These are phyloP conservation scores for Mycena latifolia DNA, from an alignment of 768 basidiomycete species.

Conservation along the genomic window DNA sequence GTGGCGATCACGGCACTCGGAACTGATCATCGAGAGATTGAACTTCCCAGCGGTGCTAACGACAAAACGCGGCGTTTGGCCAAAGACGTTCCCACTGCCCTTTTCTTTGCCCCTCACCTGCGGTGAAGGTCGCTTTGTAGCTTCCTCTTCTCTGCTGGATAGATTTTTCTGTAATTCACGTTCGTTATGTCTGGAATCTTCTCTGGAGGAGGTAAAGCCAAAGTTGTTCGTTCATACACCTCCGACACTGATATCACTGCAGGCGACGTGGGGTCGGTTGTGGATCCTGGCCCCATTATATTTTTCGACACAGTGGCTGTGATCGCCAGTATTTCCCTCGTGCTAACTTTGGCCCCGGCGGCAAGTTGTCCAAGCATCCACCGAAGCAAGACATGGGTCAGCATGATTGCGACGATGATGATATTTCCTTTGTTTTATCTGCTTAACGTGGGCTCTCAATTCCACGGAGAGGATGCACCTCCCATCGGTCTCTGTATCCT, in stretches of 20 bases:
- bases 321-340: constrained; percentile 11
- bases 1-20: too few relatives aligned
- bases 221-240: not conserved
- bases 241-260: not conserved
- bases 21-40: not conserved
- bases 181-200: constrained; percentile 23
- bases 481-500: constrained; percentile 28
- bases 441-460: constrained; percentile 24
- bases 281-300: constrained; percentile 2
- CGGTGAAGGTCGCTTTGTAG: not conserved
- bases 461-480: constrained; percentile 5
- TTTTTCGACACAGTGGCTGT: constrained; percentile 23
- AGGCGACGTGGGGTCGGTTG: constrained; percentile 6
- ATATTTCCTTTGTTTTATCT: constrained; percentile 28
- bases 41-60: not conserved
- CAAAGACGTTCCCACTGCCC: not conserved
- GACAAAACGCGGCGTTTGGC: not conserved
- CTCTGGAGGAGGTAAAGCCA: constrained; percentile 8
- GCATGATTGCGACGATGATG: constrained; percentile 27
- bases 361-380: constrained; percentile 6
- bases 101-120: constrained; percentile 13
- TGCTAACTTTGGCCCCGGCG: constrained; percentile 20
- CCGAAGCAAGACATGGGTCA: constrained; percentile 23
- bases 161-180: not conserved
- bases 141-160: too few relatives aligned